These are phyloP conservation scores for Torulaspora maleeae DNA, from an alignment of 805 yeast species.

Conservation along the genomic window DNA sequence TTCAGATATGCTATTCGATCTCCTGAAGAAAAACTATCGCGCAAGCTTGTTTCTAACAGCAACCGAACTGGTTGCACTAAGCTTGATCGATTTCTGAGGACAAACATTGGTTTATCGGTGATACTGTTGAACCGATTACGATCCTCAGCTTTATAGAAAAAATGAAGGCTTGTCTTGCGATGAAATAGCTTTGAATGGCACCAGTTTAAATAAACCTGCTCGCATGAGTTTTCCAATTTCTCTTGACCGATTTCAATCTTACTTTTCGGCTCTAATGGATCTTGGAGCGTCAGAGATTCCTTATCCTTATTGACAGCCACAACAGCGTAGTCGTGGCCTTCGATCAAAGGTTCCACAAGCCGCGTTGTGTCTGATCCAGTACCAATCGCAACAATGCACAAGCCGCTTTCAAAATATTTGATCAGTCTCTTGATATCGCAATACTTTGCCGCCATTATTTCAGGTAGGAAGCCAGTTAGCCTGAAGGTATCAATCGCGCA, in stretches of 20 bases:
- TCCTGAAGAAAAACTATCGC: slow-evolving; percentile 13
- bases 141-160: slow-evolving; percentile 28
- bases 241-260: slow-evolving; percentile 9
- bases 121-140: slow-evolving; percentile 16
- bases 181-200: slow-evolving; percentile 36
- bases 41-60: slow-evolving; percentile 47
- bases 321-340: slow-evolving; percentile 70
- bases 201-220: slow-evolving; percentile 65
- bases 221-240: slow-evolving; percentile 40
- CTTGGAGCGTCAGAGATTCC: slow-evolving; percentile 35
- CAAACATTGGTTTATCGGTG: slow-evolving; percentile 43
- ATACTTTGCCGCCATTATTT: slow-evolving; percentile 39
- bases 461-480: slow-evolving; percentile 73
- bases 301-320: slow-evolving; percentile 34
- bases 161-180: slow-evolving; percentile 24
- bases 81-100: slow-evolving; percentile 35
- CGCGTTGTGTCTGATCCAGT: slow-evolving; percentile 45
- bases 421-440: slow-evolving; percentile 31
- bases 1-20: slow-evolving; percentile 20
- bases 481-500: slow-evolving; percentile 63
- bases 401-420: slow-evolving; percentile 17
- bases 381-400: slow-evolving; percentile 59
- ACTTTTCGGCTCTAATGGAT: slow-evolving; percentile 37
- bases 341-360: slow-evolving; percentile 38
- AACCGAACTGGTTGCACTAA: slow-evolving; percentile 40